Evolutionary conservation across 305 asterid genomes (phyloP).

Genomic region (Solanum hybrid): DNA sequence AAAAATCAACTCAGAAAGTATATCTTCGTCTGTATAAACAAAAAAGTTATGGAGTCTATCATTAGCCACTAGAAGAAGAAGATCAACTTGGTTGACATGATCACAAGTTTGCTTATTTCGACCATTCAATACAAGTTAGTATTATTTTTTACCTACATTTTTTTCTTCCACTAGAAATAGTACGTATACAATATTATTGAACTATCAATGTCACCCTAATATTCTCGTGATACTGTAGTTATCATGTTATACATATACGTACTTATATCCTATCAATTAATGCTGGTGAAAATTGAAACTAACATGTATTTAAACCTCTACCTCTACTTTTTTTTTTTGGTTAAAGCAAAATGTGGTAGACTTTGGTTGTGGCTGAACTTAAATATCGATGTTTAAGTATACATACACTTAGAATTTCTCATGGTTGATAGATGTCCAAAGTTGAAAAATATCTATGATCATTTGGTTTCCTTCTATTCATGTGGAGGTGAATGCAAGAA

Average conservation of each 20-base stretch:
- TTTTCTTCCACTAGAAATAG: background rate
- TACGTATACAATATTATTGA: background rate
- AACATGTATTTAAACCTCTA: background rate
- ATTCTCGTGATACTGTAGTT: slow-evolving; percentile 2
- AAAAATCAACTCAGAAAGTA: background rate
- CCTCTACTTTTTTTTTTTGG: background rate
- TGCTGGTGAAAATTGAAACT: background rate
- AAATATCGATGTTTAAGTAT: background rate
- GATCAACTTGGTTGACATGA: background rate
- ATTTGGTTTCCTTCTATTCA: background rate
- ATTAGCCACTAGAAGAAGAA: background rate
- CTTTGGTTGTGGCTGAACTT: background rate
- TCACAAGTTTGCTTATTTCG: slow-evolving; percentile 15
- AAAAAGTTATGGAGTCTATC: background rate
- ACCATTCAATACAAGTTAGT: background rate
- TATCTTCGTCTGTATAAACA: background rate
- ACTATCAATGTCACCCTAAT: background rate
- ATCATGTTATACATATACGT: background rate
- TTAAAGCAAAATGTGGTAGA: background rate
- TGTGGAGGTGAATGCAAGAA: background rate
- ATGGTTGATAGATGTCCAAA: background rate
- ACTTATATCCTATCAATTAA: background rate
- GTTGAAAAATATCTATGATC: background rate
- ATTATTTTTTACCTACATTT: background rate
- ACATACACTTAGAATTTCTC: background rate